Evolutionary conservation across 805 yeast genomes (phyloP).

Genomic region (Wickerhamomyces chambardii): DNA sequence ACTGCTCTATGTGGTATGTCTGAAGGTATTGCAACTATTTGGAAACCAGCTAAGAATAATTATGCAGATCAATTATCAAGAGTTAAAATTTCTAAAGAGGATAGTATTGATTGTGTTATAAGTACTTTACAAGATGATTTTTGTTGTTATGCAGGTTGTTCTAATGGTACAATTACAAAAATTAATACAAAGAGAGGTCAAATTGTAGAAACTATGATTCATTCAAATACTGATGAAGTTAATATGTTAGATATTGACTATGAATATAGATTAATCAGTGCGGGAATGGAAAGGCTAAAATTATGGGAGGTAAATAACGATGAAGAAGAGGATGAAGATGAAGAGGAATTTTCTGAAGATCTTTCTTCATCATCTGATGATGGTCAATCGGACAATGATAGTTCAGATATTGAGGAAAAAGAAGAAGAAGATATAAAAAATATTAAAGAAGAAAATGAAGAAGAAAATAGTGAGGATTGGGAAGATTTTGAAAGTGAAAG

Average conservation of each 20-base stretch:
- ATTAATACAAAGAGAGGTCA: constrained; percentile 59
- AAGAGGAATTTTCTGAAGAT: constrained; percentile 6
- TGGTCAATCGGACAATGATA: constrained; percentile 5
- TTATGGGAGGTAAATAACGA: constrained; percentile 52
- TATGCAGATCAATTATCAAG: constrained; percentile 74
- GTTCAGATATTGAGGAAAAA: constrained; percentile 15
- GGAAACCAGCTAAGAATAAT: constrained; percentile 69
- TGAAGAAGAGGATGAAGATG: constrained; percentile 19
- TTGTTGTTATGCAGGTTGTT: constrained; percentile 70
- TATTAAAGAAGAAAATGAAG: constrained; percentile 1
- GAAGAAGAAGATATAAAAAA: constrained; percentile 6
- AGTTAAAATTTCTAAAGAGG: constrained; percentile 56
- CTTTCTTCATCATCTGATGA: neutral
- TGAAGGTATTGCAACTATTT: constrained; percentile 79
- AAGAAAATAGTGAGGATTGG: constrained; percentile 14
- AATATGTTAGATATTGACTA: constrained; percentile 68
- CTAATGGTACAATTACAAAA: constrained; percentile 65
- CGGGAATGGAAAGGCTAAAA: constrained; percentile 75
- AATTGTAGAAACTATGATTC: constrained; percentile 56
- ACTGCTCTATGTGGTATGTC: constrained; percentile 80
- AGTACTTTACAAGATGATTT: constrained; percentile 31
- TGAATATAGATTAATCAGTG: constrained; percentile 71
- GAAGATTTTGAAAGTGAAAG: constrained; percentile 11
- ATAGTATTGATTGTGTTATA: constrained; percentile 65
- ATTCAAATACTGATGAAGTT: constrained; percentile 68